Evolutionary conservation across 2,329 filamentous ascomycete genomes (phyloP).

Genomic region (Plenodomus lindquistii): DNA sequence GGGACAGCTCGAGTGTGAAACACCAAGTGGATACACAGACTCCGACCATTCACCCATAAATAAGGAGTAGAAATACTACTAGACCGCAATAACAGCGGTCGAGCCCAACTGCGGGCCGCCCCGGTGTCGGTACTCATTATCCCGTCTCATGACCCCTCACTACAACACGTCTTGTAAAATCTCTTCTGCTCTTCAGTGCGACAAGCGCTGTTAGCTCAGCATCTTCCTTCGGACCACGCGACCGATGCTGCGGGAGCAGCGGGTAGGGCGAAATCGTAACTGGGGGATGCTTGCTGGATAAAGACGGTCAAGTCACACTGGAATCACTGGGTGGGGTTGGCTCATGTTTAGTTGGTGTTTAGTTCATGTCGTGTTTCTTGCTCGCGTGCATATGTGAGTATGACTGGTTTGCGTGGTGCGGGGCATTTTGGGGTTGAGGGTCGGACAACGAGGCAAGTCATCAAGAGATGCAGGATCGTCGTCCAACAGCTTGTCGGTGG

Average conservation of each 20-base stretch:
- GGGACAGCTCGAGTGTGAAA: background rate
- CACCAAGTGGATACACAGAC: conserved; percentile 1
- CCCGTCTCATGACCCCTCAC: background rate
- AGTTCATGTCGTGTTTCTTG: background rate
- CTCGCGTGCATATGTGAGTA: conserved; percentile 7
- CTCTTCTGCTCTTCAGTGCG: too few species aligned
- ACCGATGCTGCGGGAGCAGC: background rate
- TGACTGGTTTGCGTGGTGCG: conserved; percentile 5
- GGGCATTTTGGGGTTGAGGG: background rate
- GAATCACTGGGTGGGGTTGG: background rate
- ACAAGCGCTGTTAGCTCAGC: background rate
- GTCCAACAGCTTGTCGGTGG: background rate
- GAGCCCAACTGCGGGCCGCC: conserved; percentile 23
- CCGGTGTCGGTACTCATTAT: conserved; percentile 14
- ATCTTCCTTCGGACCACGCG: background rate
- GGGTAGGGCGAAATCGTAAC: background rate
- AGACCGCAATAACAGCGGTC: background rate
- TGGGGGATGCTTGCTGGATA: background rate
- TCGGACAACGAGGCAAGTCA: background rate
- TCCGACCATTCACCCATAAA: background rate
- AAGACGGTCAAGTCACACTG: background rate
- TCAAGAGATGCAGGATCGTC: background rate
- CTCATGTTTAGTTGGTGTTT: background rate
- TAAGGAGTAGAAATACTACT: background rate
- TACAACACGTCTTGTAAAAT: background rate